Evolutionary conservation across 2,329 filamentous ascomycete species (phyloP), one percentile per base, ranked within the genome.

Genomic region (Alternaria postmessia): DNA sequence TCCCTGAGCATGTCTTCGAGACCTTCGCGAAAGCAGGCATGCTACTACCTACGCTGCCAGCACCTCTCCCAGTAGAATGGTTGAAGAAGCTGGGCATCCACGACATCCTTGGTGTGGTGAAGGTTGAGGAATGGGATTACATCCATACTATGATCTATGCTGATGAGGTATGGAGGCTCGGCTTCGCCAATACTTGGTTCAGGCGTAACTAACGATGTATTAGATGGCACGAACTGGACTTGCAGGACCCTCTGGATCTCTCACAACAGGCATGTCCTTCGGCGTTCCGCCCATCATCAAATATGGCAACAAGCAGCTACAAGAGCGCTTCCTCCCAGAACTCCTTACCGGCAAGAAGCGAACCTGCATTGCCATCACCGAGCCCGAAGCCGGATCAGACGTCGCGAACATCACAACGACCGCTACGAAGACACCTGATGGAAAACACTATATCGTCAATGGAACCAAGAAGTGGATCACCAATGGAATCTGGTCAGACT

Each of bases 281-380:
- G 91, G 89, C 6, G 84, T 92, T 1, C 89, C 91, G 0, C 89
- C 90, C 0, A 84, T 93, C 47, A 74, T 91, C 69, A 91, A 91
- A 71, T 93, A 89, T 72, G 90, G 88, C 9, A 86, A 81, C 69
- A 76, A 79, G 54, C 75, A 85, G 66, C 79, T 93, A 26, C 88
- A 92, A 75, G 86, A 89, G 64, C 82, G 84, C 9, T 88, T 90
- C 92, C 80, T 93, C 7, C 90, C 90, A 0, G 89, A 91, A 51
- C 81, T 93, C 0, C 80, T 93, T 12, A 85, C 84, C 0, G 89
- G 89, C 7, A 84, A 83, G 72, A 91, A 88, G 78, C 82, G 90
- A 42, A 83, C 83, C 14, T 93, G 91, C 70, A 92, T 94, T 66
- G 91, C 91, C 9, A 92, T 94, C 68, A 94, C 91, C 0, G 91